A percentile compares a stretch with the other conserved stretches of the same genome.
Conservation (phyloP, 129 eudicot genomes). For the Apium graveolens region DNA sequence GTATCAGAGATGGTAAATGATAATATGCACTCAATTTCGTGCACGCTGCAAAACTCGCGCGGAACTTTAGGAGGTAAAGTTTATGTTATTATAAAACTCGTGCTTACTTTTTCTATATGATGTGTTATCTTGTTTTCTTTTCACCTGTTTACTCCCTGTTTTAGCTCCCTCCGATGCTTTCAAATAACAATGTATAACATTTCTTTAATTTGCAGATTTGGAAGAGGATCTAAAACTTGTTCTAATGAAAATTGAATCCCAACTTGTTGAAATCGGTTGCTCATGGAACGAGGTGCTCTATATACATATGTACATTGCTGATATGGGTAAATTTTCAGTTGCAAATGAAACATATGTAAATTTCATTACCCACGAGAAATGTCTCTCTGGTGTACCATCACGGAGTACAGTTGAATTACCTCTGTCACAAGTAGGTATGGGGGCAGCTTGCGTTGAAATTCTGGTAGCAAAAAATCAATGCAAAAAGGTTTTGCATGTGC, state of each 20-base stretch:
- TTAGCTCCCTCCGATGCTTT: not conserved
- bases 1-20: slow-evolving; percentile 43
- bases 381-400: slow-evolving; percentile 89
- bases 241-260: slow-evolving; percentile 46
- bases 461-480: slow-evolving; percentile 59
- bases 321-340: slow-evolving; percentile 64
- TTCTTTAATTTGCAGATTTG: slow-evolving; percentile 42
- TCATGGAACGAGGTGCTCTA: slow-evolving; percentile 90
- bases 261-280: slow-evolving; percentile 39
- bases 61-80: slow-evolving; percentile 47
- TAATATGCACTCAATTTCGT: slow-evolving; percentile 52
- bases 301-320: slow-evolving; percentile 74
- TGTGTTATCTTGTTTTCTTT: not conserved
- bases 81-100: not conserved
- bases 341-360: slow-evolving; percentile 80
- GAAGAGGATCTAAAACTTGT: slow-evolving; percentile 52
- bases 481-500: slow-evolving; percentile 89
- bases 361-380: slow-evolving; percentile 84
- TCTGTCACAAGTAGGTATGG: slow-evolving; percentile 55
- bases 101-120: not conserved
- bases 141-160: not conserved
- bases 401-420: slow-evolving; percentile 89
- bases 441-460: slow-evolving; percentile 74
- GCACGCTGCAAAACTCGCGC: slow-evolving; percentile 55
- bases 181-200: not conserved